These are phyloP conservation scores for Beta lomatogona DNA, from an alignment of 179 eudicot species.

Conservation along the genomic window DNA sequence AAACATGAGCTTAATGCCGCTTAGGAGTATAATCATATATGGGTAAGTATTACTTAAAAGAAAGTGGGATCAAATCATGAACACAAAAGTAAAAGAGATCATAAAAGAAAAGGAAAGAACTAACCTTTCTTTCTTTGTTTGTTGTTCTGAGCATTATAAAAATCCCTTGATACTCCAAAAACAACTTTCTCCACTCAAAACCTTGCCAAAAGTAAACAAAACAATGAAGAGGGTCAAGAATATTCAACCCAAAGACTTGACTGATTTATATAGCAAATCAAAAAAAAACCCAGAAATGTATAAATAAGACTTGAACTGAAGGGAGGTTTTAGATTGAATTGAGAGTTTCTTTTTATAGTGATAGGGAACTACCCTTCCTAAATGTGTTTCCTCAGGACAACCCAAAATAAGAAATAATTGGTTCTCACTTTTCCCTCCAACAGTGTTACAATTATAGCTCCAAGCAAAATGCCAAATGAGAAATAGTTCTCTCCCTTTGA, in stretches of 20 bases:
- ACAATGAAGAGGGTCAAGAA: conserved; percentile 28
- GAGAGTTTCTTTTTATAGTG: neutral
- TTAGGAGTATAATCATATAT: neutral
- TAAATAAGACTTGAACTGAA: conserved; percentile 28
- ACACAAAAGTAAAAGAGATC: conserved; percentile 19
- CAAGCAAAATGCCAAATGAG: conserved; percentile 27
- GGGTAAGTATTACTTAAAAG: conserved; percentile 11
- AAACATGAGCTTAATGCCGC: too few relatives aligned
- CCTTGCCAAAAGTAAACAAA: conserved; percentile 34
- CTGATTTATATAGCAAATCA: conserved; percentile 36
- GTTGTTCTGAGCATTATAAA: conserved; percentile 10
- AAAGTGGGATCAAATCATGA: conserved; percentile 30
- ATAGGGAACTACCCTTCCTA: conserved; percentile 7
- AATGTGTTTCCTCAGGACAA: conserved; percentile 47
- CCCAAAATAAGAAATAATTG: conserved; percentile 65
- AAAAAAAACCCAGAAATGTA: conserved; percentile 30
- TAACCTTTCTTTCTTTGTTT: conserved; percentile 26
- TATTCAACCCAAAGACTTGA: conserved; percentile 31
- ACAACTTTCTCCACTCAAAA: conserved; percentile 15
- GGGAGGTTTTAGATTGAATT: conserved; percentile 10
- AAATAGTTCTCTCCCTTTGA: conserved; percentile 32
- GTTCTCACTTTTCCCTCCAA: conserved; percentile 52
- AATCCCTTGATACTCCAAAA: conserved; percentile 12
- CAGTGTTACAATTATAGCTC: conserved; percentile 41
- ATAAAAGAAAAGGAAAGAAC: conserved; percentile 19